Conservation (phyloP, 352 stramenopile species). For the Phytophthora sp. region DNA sequence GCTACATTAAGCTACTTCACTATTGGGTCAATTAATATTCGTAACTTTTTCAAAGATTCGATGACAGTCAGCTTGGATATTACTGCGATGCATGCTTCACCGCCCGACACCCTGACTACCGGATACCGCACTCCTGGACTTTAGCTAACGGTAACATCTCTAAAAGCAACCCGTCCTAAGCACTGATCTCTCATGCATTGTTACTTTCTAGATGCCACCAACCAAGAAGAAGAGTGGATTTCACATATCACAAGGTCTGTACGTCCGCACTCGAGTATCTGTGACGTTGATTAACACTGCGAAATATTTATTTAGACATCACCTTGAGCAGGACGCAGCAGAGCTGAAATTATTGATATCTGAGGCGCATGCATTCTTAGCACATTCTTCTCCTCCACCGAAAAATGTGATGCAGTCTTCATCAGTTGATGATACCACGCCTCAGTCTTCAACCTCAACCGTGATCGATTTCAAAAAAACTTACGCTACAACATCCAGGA, state of each 20-base stretch:
- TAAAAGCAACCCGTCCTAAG: not conserved
- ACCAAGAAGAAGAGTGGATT: slow-evolving; percentile 71
- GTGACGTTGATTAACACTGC: not conserved
- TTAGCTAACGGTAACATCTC: slow-evolving; percentile 40
- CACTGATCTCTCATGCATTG: not conserved
- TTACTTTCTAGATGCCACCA: slow-evolving; percentile 44
- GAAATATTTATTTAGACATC: slow-evolving; percentile 41
- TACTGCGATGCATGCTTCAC: slow-evolving; percentile 79
- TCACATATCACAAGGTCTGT: slow-evolving; percentile 58
- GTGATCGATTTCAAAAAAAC: slow-evolving; percentile 54
- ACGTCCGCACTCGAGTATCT: not conserved
- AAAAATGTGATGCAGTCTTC: not conserved
- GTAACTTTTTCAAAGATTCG: too few relatives aligned
- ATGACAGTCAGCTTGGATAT: slow-evolving; percentile 48
- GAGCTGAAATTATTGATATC: slow-evolving; percentile 64
- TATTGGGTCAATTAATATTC: too few relatives aligned
- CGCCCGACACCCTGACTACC: slow-evolving; percentile 56
- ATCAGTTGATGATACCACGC: not conserved
- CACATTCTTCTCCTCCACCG: slow-evolving; percentile 11
- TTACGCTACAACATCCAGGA: slow-evolving; percentile 37
- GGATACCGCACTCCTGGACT: slow-evolving; percentile 60
- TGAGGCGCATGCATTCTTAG: slow-evolving; percentile 49
- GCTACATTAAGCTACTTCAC: not conserved
- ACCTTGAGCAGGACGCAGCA: slow-evolving; percentile 67
- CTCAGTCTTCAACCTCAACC: not conserved